Evolutionary conservation across 176 grass and related monocot species (phyloP).

Genomic region (Secale cereale): DNA sequence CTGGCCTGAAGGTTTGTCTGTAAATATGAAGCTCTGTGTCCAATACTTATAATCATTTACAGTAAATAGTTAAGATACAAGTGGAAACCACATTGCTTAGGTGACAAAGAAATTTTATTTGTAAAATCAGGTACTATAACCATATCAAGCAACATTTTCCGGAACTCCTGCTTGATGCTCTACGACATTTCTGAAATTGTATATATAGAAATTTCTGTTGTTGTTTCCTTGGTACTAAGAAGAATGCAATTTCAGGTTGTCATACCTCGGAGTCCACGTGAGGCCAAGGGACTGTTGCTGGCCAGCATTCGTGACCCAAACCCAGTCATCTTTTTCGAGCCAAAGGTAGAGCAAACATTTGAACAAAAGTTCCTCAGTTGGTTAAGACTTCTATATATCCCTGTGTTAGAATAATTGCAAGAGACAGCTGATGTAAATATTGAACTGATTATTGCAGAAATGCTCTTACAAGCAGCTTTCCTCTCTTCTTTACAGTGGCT

Average conservation of each 20-base stretch:
- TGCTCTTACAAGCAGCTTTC: background rate
- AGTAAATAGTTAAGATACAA: background rate
- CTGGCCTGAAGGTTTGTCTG: conserved; percentile 79
- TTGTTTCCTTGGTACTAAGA: background rate
- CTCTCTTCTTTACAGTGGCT: conserved; percentile 52
- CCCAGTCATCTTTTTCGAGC: conserved; percentile 93
- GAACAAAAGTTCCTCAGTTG: background rate
- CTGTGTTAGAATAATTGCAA: background rate
- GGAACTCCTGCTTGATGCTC: background rate
- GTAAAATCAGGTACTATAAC: background rate
- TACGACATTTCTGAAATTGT: background rate
- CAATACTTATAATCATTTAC: background rate
- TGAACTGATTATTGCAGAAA: background rate
- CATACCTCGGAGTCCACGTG: conserved; percentile 75
- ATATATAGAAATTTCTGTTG: background rate
- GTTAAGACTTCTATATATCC: background rate
- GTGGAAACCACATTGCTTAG: background rate
- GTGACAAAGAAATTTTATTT: background rate
- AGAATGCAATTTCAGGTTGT: conserved; percentile 64
- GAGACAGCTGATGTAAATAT: background rate
- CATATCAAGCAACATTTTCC: background rate
- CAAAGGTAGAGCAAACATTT: conserved; percentile 54
- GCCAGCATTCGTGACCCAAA: conserved; percentile 92
- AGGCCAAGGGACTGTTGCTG: conserved; percentile 91
- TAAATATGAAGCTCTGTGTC: background rate